Evolutionary conservation across 768 basidiomycete species (phyloP), one percentile per base, ranked within the genome.

Genomic region (Pleurotus salmoneostramineus): DNA sequence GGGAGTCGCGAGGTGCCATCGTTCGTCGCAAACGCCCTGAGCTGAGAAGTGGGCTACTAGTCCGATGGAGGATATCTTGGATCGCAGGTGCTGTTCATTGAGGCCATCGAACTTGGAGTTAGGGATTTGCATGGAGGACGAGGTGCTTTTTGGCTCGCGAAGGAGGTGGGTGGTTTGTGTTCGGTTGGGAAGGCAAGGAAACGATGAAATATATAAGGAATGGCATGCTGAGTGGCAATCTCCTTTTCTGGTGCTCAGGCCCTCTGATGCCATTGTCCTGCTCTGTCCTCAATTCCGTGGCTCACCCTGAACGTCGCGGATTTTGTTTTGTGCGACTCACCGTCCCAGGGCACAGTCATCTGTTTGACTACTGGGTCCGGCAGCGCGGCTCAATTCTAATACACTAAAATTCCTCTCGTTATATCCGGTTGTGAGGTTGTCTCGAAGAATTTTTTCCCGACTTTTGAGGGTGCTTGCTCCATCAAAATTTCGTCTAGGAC

Each of bases 11-110:
- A 66, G 56, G 50, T 62, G 61, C 27, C 50, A 58, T 4, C 60
- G 58, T 43, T 66, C 65, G 61, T 66, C 65, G 56, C 65, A 66
- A 4, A 65, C 58, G 31, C 65, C 65, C 50, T 63, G 58, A 4
- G 57, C 44, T 3, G 57, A 50, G 37, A 66, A 59, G 45, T 63
- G 61, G 11, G 58, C 61, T 36, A 58, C 37, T 44, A 66, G 62
- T 32, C 58, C 60, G 59, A 66, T 63, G 35, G 56, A 60, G 5
- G 54, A 60, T 27, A 66, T 63, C 37, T 46, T 32, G 6, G 33
- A n/a, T 2, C 47, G 33, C 8, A 56, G 43, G 32, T 56, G n/a
- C 44, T 56, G 32, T 14, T 56, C 36, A 3, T 47, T 34, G n/a
- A 56, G 56, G 12, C 47, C 35, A 31, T 46, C 46, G 56, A 56